Evolutionary conservation across 768 basidiomycete species (phyloP), one percentile per base, ranked within the genome.

Genomic region (Boletus sp.): DNA sequence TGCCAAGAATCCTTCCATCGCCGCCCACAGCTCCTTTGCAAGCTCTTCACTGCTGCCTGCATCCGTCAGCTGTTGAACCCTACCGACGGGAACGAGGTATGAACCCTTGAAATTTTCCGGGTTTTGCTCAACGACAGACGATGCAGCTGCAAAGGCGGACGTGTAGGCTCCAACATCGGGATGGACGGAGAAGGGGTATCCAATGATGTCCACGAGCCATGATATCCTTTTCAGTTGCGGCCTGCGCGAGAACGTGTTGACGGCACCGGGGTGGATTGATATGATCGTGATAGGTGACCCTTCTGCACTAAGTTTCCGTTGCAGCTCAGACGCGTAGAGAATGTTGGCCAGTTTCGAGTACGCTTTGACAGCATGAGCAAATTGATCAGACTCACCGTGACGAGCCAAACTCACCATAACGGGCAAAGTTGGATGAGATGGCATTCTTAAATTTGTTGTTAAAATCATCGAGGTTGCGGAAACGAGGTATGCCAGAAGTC

Each of bases 261-360:
- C 65, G 2, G 46, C n/a, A 7, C 74, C 75, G 1, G 74, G 75
- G 54, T 75, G 54, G 20, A 65, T 0, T 6, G 72, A 49, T 8
- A 73, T 46, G 49, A 66, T 69, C 0, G 64, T 72, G 33, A 75
- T 70, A 1, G 57, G 49, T 0, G 72, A 62, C 15, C 65, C 68
- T 37, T 69, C 64, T 0, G 62, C 64, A 1, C 11, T 29, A 24
- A 86, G 68, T 20, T 66, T 77, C 35, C 71, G 72, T 55, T 86
- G 83, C 17, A 87, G 69, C 58, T 80, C 75, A 29, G 73, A 77
- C 2, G 77, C 78, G 57, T 76, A 83, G 17, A 86, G 72, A 32
- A 80, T 67, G 48, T 75, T 76, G 17, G 79, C 76, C n/a, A 85
- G 67, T 64, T 87, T 86, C 47, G 80, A 73, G 36, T 76, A 66